These are phyloP conservation scores for Colletotrichum caudatum DNA, from an alignment of 2,329 filamentous ascomycete genomes.

Conservation along the genomic window DNA sequence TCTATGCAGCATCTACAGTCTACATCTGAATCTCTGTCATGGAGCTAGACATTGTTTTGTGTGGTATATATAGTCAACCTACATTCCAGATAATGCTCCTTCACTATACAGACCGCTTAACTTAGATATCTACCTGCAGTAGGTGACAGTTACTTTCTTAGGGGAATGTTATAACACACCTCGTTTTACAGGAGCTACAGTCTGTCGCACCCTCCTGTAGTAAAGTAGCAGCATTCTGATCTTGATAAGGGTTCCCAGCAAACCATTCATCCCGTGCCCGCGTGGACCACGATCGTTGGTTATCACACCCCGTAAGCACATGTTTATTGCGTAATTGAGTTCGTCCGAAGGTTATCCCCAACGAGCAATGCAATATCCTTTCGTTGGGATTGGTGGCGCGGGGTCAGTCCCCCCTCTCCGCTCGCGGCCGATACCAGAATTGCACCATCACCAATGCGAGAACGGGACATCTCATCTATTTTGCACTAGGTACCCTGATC, in stretches of 20 bases:
- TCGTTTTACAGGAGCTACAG: too few relatives aligned
- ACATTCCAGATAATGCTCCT: too few relatives aligned
- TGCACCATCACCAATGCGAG: constrained; percentile 21
- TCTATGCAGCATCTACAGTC: too few relatives aligned
- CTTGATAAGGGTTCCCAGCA: background rate
- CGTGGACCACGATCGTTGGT: background rate
- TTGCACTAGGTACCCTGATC: too few relatives aligned
- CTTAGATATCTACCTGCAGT: too few relatives aligned
- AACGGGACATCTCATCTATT: background rate
- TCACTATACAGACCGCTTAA: too few relatives aligned
- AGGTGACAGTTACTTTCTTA: too few relatives aligned
- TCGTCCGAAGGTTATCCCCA: constrained; percentile 1
- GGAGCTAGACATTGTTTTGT: too few relatives aligned
- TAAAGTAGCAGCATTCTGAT: background rate
- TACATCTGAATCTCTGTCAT: too few relatives aligned
- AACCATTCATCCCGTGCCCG: background rate
- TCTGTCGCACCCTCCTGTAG: too few relatives aligned
- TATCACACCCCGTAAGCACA: background rate
- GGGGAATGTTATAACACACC: too few relatives aligned
- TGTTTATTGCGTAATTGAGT: background rate
- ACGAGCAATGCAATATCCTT: background rate
- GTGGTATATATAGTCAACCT: too few relatives aligned
- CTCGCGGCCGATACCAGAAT: constrained; percentile 38
- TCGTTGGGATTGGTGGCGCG: constrained; percentile 20
- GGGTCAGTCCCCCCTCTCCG: constrained; percentile 1